Evolutionary conservation across 2,329 filamentous ascomycete species (phyloP).

Genomic region (Cercospora janseana): DNA sequence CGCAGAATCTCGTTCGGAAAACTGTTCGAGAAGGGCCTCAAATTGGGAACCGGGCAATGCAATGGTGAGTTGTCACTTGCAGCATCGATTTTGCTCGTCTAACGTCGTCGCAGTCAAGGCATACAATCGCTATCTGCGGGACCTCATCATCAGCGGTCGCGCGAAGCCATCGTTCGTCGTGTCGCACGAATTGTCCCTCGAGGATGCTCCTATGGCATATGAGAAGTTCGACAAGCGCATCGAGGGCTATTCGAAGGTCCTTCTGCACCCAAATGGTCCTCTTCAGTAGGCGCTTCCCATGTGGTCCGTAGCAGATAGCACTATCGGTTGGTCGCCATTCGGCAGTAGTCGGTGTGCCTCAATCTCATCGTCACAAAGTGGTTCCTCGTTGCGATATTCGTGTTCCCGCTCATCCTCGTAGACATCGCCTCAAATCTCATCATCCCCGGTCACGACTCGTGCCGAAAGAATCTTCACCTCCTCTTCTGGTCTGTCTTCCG

Average conservation of each 20-base stretch:
- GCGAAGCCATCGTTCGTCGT: constrained; percentile 68
- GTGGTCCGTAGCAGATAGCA: background rate
- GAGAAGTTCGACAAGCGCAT: constrained; percentile 65
- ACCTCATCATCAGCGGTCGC: constrained; percentile 63
- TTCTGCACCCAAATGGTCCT: constrained; percentile 64
- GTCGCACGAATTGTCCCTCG: constrained; percentile 62
- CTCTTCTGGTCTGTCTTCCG: constrained; percentile 76
- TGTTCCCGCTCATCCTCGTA: background rate
- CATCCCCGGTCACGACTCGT: constrained; percentile 64
- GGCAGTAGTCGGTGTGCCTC: no score
- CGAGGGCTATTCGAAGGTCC: constrained; percentile 66
- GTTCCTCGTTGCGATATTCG: no score
- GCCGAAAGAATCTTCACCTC: constrained; percentile 78
- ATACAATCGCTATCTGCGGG: constrained; percentile 65
- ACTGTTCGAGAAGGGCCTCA: constrained; percentile 65
- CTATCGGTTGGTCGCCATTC: no score
- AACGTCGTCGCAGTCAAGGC: constrained; percentile 51
- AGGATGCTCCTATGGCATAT: constrained; percentile 52
- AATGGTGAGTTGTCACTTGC: background rate
- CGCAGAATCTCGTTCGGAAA: constrained; percentile 6
- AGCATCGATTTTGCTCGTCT: background rate
- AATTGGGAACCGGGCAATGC: constrained; percentile 54
- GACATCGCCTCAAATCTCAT: constrained; percentile 57
- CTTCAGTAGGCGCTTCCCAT: constrained; percentile 24
- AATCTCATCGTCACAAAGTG: no score